Base-by-base conservation (phyloP, 495 filamentous ascomycete genomes). In the Penicillium waksmanii region DNA sequence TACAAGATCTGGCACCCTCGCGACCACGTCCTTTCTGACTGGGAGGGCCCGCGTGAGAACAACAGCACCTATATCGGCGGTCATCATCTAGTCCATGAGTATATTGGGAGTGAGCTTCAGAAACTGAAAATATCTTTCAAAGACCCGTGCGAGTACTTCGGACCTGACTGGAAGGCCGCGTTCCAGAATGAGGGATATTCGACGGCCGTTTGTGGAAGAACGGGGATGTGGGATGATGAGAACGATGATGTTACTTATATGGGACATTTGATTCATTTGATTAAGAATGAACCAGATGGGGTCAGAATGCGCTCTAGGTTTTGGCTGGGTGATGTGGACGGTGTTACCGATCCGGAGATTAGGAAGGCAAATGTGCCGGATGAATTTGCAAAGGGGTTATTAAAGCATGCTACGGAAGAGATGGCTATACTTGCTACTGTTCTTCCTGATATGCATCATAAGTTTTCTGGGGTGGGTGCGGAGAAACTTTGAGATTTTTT, bases 31-130 rank as follows among this genome's bases (percentile, higher is more conserved):
- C 50, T 50, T n/a, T 56, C 54, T 23, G 54, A 56, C 31, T 48
- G 54, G 54, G 44, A 49, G 9, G 54, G 54, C 2, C 54, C 44
- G 8, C 54, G 54, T 2, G 54, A 49, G 2, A 56, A 56, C 33
- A 56, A 49, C 31, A 56, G 54, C 43, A 49, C 43, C 11, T 56
- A 56, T 27, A 56, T 56, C 31, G 54, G 54, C 18, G 54, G 54
- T 9, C 54, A 56, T 27, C 54, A 56, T 35, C 43, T 56, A 9
- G 54, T 56, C 2, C 43, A 56, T 17, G 54, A 56, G 21, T 56
- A 56, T n/a, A 48, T 56, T 9, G 54, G 43, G 0, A 25, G 43
- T 9, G 17, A 56, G 10, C 43, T 56, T 7, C n/a, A 31, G 12
- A 56, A 56, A 4, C 12, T 56, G 17, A 49, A 56, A 33, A 50